phyloP scores from a whole-genome alignment of 805 yeast species.

The Starmerella apicola region DNA sequence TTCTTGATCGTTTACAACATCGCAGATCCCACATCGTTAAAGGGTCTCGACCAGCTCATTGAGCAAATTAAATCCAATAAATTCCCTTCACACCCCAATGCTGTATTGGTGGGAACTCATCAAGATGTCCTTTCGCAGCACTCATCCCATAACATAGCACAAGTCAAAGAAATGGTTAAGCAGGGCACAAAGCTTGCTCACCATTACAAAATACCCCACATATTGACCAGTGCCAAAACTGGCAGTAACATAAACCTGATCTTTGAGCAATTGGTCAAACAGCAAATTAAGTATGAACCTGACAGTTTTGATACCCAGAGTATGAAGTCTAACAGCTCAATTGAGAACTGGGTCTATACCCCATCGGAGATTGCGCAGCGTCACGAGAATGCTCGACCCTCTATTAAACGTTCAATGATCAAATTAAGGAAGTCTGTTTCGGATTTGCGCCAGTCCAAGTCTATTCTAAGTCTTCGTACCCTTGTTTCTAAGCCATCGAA shows the following conservation, averaged over 20 bases:
- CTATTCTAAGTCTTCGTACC: conserved; percentile 15
- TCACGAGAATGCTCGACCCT: conserved; percentile 8
- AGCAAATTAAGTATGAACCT: conserved; percentile 29
- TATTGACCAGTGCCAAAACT: conserved; percentile 87
- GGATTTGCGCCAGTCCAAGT: conserved; percentile 10
- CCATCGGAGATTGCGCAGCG: conserved; percentile 6
- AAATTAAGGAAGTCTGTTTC: conserved; percentile 17
- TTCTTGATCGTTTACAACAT: conserved; percentile 78
- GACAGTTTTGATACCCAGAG: conserved; percentile 11
- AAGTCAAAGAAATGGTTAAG: conserved; percentile 61
- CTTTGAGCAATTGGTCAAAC: conserved; percentile 77
- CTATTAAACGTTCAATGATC: conserved; percentile 13
- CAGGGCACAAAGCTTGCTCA: conserved; percentile 76
- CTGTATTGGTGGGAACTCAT: conserved; percentile 85
- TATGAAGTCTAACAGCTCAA: conserved; percentile 10
- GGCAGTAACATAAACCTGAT: conserved; percentile 84
- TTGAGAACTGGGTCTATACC: conserved; percentile 15
- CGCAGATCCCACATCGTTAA: conserved; percentile 59
- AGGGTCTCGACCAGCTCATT: conserved; percentile 73
- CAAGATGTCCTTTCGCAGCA: conserved; percentile 48
- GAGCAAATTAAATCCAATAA: conserved; percentile 66
- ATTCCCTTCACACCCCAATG: conserved; percentile 41
- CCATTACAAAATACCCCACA: conserved; percentile 83
- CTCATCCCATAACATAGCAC: too few species aligned
- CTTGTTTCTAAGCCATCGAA: conserved; percentile 13